Evolutionary conservation across 2,329 filamentous ascomycete genomes (phyloP).

Genomic region (Trichophyton rubrum): DNA sequence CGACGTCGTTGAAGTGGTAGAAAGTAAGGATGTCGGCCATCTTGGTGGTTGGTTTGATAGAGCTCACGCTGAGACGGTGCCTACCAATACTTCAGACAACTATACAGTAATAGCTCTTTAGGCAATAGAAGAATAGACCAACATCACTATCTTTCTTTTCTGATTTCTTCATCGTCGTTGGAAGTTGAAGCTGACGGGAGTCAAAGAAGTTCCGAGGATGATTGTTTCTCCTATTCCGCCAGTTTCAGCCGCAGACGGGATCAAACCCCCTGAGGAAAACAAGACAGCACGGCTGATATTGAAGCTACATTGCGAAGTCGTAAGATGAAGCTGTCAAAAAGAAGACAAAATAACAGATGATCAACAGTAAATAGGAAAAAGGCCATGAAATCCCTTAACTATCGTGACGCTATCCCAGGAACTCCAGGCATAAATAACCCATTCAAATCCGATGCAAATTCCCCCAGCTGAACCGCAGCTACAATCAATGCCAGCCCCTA

Average conservation of each 20-base stretch:
- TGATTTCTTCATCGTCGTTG: background rate
- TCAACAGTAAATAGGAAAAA: background rate
- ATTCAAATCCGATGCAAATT: background rate
- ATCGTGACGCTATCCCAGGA: background rate
- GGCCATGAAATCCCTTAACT: background rate
- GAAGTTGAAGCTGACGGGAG: background rate
- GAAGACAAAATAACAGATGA: background rate
- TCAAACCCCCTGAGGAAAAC: no score
- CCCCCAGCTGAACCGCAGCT: background rate
- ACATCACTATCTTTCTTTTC: background rate
- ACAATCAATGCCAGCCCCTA: background rate
- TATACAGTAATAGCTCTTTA: background rate
- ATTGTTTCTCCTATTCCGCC: background rate
- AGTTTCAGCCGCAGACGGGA: no score
- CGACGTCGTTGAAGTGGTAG: background rate
- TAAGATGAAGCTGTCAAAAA: background rate
- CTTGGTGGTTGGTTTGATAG: background rate
- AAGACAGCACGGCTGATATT: background rate
- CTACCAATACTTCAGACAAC: no score
- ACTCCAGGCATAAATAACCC: background rate
- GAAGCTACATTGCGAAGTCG: background rate
- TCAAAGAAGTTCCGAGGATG: background rate
- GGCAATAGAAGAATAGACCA: background rate
- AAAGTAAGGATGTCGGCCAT: background rate
- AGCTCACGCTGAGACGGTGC: no score